phyloP scores from a whole-genome alignment of 176 grass and related monocot genomes.

The Zoysia pacifica region DNA sequence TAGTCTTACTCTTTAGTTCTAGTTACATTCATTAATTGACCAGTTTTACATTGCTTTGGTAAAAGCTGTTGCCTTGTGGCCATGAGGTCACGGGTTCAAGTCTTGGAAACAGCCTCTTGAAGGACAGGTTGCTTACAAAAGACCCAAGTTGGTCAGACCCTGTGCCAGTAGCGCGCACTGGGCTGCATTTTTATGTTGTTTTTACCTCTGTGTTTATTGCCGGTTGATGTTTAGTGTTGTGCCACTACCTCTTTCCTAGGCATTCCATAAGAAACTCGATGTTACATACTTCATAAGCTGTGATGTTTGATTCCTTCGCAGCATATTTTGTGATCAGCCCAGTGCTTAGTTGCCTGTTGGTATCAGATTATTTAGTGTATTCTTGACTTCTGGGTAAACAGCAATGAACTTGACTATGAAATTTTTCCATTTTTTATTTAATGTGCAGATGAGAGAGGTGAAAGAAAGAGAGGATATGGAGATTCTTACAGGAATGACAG shows the following conservation, averaged over 20 bases:
- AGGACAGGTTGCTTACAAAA: too few relatives aligned
- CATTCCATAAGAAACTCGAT: neutral
- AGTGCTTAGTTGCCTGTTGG: neutral
- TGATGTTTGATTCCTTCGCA: neutral
- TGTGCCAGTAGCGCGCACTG: too few relatives aligned
- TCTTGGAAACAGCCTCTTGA: too few relatives aligned
- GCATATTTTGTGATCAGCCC: neutral
- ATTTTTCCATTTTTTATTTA: conserved; percentile 9
- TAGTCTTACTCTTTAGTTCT: neutral
- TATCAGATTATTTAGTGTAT: too few relatives aligned
- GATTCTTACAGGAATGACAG: conserved; percentile 65
- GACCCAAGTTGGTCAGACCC: too few relatives aligned
- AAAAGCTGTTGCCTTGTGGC: too few relatives aligned
- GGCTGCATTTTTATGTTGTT: too few relatives aligned
- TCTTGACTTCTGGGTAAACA: neutral
- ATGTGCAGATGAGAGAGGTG: conserved; percentile 73
- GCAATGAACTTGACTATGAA: neutral
- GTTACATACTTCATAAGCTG: neutral
- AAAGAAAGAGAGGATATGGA: conserved; percentile 66
- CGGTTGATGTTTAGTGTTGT: neutral
- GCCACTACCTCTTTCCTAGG: neutral
- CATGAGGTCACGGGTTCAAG: too few relatives aligned
- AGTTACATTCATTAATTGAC: neutral
- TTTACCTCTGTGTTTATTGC: neutral
- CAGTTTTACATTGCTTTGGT: neutral